Percentiles rank a stretch among this genome's conserved stretches.
Evolutionary conservation across 768 basidiomycete species (phyloP).

Genomic region (Tricholoma flavovirens): DNA sequence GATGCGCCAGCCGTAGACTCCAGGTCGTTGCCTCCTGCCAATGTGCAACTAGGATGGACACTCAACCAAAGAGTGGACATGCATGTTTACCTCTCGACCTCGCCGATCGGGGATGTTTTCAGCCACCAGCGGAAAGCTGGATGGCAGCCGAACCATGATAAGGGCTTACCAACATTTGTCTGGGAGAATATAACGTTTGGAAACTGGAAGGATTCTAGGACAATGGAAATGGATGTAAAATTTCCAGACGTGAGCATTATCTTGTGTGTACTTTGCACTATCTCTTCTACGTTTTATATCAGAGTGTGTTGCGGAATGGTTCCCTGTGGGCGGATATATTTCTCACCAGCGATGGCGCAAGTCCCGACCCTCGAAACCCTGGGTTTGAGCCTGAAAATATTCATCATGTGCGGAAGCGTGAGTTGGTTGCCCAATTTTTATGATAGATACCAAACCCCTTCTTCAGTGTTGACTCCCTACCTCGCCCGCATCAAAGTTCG

Average conservation of each 20-base stretch:
- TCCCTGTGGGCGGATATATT: constrained; percentile 83
- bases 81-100: constrained; percentile 70
- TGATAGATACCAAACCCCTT: neutral
- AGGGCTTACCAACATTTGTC: constrained; percentile 56
- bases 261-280: constrained; percentile 1
- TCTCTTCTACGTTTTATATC: neutral
- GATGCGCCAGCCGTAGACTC: constrained; percentile 37
- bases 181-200: constrained; percentile 80
- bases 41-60: constrained; percentile 53
- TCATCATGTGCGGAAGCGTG: constrained; percentile 73
- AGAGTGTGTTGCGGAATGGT: constrained; percentile 76
- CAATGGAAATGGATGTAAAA: constrained; percentile 51
- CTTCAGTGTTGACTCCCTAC: constrained; percentile 81
- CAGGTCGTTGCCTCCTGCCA: constrained; percentile 45
- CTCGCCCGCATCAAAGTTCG: constrained; percentile 63
- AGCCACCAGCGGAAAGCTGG: constrained; percentile 41
- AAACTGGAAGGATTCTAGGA: constrained; percentile 60
- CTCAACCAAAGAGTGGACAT: constrained; percentile 58
- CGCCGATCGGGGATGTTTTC: constrained; percentile 57
- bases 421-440: constrained; percentile 20
- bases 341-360: constrained; percentile 58
- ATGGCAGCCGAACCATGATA: constrained; percentile 42
- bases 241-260: constrained; percentile 55
- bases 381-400: constrained; percentile 51
- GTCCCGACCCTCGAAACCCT: constrained; percentile 54